phyloP scores from a whole-genome alignment of 2,329 filamentous ascomycete genomes.

The Neonectria punicea region DNA sequence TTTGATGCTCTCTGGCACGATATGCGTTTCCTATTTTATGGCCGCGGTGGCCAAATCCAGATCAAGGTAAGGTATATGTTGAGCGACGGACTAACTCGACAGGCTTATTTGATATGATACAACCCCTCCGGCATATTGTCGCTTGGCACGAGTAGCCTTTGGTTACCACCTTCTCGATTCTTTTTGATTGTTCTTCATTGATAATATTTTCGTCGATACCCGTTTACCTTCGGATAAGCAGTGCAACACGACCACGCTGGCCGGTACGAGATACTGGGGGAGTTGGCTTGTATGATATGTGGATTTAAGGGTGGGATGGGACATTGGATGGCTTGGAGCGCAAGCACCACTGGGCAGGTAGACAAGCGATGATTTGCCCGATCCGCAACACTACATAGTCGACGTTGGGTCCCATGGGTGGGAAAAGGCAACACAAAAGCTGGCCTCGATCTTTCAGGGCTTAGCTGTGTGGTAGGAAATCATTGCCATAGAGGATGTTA shows the following conservation, averaged over 20 bases:
- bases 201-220: conserved; percentile 40
- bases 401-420: background rate
- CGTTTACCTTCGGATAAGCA: conserved; percentile 29
- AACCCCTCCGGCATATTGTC: conserved; percentile 3
- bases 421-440: conserved; percentile 8
- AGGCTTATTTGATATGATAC: conserved; percentile 25
- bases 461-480: conserved; percentile 16
- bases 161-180: conserved; percentile 11
- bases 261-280: conserved; percentile 27
- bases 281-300: conserved; percentile 29
- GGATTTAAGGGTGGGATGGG: conserved; percentile 33
- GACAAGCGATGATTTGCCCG: conserved; percentile 15
- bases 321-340: conserved; percentile 29
- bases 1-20: background rate
- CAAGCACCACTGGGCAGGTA: conserved; percentile 17
- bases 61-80: conserved; percentile 33
- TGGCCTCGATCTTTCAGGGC: conserved; percentile 6
- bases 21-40: background rate
- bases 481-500: conserved; percentile 22
- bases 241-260: conserved; percentile 24
- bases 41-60: background rate
- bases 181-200: conserved; percentile 16
- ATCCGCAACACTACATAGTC: conserved; percentile 4
- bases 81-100: conserved; percentile 31
- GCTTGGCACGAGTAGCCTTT: conserved; percentile 11